Evolutionary conservation across 2,329 filamentous ascomycete species (phyloP).

Genomic region (Trichoderma oligosporum): DNA sequence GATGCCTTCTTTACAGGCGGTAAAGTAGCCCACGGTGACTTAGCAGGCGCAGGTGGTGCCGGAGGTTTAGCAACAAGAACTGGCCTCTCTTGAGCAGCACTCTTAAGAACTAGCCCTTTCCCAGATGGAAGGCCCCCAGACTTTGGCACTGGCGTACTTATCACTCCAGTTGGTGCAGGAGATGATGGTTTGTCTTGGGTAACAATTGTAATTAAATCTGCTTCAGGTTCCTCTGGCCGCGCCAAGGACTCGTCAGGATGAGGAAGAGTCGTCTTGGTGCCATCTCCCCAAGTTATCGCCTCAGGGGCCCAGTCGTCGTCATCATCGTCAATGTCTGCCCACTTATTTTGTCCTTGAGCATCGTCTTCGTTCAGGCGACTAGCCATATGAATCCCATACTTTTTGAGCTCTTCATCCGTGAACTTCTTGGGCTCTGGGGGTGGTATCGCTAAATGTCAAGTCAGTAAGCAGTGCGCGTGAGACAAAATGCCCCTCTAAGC

Average conservation of each 20-base stretch:
- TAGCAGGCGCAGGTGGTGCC: conserved; percentile 63
- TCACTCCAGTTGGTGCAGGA: conserved; percentile 36
- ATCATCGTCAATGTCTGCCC: conserved; percentile 87
- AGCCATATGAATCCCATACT: conserved; percentile 82
- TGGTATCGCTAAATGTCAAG: conserved; percentile 47
- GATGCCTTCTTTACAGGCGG: conserved; percentile 81
- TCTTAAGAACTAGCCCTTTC: conserved; percentile 63
- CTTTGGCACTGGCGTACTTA: conserved; percentile 42
- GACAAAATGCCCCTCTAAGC: background rate
- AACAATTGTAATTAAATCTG: conserved; percentile 25
- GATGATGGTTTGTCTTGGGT: conserved; percentile 44
- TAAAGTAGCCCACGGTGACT: conserved; percentile 87
- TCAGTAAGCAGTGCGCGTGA: conserved; percentile 25
- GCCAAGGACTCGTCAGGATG: conserved; percentile 51
- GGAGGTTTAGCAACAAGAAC: conserved; percentile 70
- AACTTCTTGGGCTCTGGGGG: conserved; percentile 74
- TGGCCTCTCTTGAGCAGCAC: conserved; percentile 62
- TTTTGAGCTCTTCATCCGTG: conserved; percentile 82
- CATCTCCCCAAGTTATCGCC: conserved; percentile 82
- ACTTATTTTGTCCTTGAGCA: conserved; percentile 70
- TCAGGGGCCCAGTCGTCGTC: conserved; percentile 85
- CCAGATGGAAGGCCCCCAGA: conserved; percentile 48
- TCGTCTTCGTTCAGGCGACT: conserved; percentile 74
- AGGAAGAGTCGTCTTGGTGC: conserved; percentile 74
- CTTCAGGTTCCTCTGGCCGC: conserved; percentile 27